Conservation (phyloP, 352 stramenopile genomes). For the Globisporangium takayamanum region DNA sequence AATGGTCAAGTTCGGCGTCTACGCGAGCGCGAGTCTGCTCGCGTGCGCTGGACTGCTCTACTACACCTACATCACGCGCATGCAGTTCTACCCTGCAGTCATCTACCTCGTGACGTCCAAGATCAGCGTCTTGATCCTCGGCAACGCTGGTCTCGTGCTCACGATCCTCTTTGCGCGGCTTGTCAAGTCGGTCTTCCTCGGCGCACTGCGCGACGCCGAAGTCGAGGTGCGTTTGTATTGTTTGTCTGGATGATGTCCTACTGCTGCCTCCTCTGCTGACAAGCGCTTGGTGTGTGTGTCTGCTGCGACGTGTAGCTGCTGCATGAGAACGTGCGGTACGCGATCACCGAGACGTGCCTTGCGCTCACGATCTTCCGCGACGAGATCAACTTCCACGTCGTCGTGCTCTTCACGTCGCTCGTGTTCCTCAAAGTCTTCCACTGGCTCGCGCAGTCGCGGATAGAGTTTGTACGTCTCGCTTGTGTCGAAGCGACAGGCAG, state of each 20-base stretch:
- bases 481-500: background rate
- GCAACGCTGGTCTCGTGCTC: slow-evolving; percentile 91
- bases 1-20: slow-evolving; percentile 85
- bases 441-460: slow-evolving; percentile 87
- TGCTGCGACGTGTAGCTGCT: slow-evolving; percentile 65
- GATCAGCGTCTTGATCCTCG: slow-evolving; percentile 92
- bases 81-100: slow-evolving; percentile 97
- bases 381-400: slow-evolving; percentile 94
- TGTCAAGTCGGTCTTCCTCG: slow-evolving; percentile 86
- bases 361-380: slow-evolving; percentile 98
- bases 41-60: slow-evolving; percentile 79
- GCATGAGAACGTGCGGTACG: slow-evolving; percentile 95
- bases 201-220: slow-evolving; percentile 72
- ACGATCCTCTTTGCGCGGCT: slow-evolving; percentile 77
- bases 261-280: background rate
- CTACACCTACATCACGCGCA: slow-evolving; percentile 92
- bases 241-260: background rate
- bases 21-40: slow-evolving; percentile 80
- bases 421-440: slow-evolving; percentile 95
- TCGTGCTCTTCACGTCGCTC: slow-evolving; percentile 93
- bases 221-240: slow-evolving; percentile 43
- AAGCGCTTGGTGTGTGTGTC: background rate
- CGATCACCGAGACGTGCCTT: slow-evolving; percentile 98
- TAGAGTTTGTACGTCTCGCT: slow-evolving; percentile 68
- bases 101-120: slow-evolving; percentile 97